phyloP scores from a whole-genome alignment of 2,329 filamentous ascomycete genomes.

The Aspergillus aculeatinus region DNA sequence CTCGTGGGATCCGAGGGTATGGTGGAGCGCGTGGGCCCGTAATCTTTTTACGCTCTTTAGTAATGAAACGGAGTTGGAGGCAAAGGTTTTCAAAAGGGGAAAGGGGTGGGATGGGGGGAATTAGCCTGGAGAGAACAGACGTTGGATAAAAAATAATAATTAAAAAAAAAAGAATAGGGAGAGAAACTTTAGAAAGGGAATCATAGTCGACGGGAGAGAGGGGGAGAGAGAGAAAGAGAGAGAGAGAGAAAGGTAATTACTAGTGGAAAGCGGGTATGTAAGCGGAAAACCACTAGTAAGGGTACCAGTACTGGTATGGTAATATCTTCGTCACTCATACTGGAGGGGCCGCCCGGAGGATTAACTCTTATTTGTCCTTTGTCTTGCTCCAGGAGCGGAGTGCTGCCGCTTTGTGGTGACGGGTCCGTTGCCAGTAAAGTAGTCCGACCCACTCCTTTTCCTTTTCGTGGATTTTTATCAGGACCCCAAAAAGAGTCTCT shows the following conservation, averaged over 20 bases:
- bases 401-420: conserved; percentile 27
- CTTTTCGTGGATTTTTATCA: conserved; percentile 17
- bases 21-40: conserved; percentile 33
- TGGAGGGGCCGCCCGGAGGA: conserved; percentile 15
- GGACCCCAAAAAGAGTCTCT: conserved; percentile 8
- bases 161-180: background rate
- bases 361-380: conserved; percentile 19
- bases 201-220: conserved; percentile 2
- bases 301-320: conserved; percentile 20
- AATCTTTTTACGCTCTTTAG: conserved; percentile 21
- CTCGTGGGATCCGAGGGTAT: conserved; percentile 42
- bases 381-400: conserved; percentile 16
- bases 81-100: conserved; percentile 2
- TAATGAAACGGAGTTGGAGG: conserved; percentile 11
- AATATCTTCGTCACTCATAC: conserved; percentile 6
- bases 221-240: background rate
- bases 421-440: conserved; percentile 21
- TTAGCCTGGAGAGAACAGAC: background rate
- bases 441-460: conserved; percentile 20
- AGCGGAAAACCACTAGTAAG: conserved; percentile 13
- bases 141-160: background rate
- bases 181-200: background rate
- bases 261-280: conserved; percentile 15
- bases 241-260: background rate
- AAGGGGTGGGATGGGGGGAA: background rate